phyloP scores from a whole-genome alignment of 1,139 yeast genomes.

The Sugiyamaella pinicola region DNA sequence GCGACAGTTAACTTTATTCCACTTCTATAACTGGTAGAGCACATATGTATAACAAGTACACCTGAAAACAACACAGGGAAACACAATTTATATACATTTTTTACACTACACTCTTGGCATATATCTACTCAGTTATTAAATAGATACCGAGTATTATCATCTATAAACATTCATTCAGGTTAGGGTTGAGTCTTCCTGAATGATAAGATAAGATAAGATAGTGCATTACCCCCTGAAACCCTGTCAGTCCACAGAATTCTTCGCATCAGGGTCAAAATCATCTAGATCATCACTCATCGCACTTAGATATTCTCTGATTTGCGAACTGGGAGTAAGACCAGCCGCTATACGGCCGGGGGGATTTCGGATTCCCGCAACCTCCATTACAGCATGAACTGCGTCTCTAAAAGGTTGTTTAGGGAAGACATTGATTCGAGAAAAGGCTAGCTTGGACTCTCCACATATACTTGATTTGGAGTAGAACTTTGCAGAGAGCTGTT shows the following conservation, averaged over 20 bases:
- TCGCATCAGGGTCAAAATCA: constrained; percentile 29
- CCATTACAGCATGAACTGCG: constrained; percentile 35
- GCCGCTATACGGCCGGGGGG: constrained; percentile 41
- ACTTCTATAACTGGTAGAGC: too few relatives aligned
- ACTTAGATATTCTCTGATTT: constrained; percentile 37
- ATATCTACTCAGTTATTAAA: background rate
- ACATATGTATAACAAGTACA: too few relatives aligned
- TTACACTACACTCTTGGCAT: too few relatives aligned
- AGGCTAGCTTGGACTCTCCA: constrained; percentile 6
- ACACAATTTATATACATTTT: too few relatives aligned
- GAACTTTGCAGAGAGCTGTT: constrained; percentile 2
- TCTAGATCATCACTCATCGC: constrained; percentile 41
- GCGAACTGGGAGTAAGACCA: constrained; percentile 39
- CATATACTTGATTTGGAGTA: constrained; percentile 19
- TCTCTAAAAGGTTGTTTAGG: constrained; percentile 35
- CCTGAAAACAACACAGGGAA: too few relatives aligned
- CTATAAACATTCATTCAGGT: background rate
- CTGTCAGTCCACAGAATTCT: background rate
- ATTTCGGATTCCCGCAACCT: constrained; percentile 40
- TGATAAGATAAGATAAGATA: background rate
- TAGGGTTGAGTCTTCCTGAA: background rate
- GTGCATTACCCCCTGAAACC: background rate
- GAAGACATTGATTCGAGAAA: constrained; percentile 30
- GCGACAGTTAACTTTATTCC: too few relatives aligned
- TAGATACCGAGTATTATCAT: background rate